Base-by-base conservation (phyloP, 2,329 filamentous ascomycete species). In the Plectosphaerella plurivora region DNA sequence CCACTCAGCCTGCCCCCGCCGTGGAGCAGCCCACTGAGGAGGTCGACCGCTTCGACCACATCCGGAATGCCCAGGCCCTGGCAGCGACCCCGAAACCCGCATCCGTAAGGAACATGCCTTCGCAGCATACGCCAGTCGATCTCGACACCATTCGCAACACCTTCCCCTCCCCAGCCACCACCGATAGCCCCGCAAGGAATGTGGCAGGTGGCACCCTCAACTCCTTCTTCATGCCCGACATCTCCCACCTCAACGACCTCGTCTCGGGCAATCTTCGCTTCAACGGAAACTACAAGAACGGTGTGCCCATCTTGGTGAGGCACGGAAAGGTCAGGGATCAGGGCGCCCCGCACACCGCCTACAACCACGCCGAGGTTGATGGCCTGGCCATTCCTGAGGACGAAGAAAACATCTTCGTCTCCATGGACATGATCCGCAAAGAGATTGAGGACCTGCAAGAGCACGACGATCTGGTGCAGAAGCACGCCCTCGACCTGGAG, bases 401-500 rank as follows among this genome's bases (percentile, higher is more conserved):
- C 44, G 79, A 82, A 58, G 74, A 81, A 62, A 74, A 77, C 57
- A 82, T 82, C 28, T 81, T 82, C 56, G 79, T 83, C 41, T 83
- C 79, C 9, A 73, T 82, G 72, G 79, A 82, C 76, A 82, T 82
- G 75, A 80, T 83, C 68, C 76, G 78, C 39, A 75, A 81, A 42
- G 79, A 83, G 61, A 79, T 82, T 44, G 64, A 78, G 49, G 76
- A 75, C 53, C 69, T 83, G 39, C 78, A 81, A 53, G 76, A 81
- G 41, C 79, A 82, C 56, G 77, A 82, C 53, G 78, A 80, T 48
- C 72, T 78, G 57, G 72, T 82, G 10, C 76, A 81, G 49, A 73
- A 74, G 48, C 79, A 82, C 60, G 79, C 79, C 10, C 73, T 78
- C 57, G 73, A 73, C 51, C 69, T 82, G 7, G 76, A 81, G 57